Evolutionary conservation across 2,329 filamentous ascomycete species (phyloP).

Genomic region (Allantophomopsis cytisporea): DNA sequence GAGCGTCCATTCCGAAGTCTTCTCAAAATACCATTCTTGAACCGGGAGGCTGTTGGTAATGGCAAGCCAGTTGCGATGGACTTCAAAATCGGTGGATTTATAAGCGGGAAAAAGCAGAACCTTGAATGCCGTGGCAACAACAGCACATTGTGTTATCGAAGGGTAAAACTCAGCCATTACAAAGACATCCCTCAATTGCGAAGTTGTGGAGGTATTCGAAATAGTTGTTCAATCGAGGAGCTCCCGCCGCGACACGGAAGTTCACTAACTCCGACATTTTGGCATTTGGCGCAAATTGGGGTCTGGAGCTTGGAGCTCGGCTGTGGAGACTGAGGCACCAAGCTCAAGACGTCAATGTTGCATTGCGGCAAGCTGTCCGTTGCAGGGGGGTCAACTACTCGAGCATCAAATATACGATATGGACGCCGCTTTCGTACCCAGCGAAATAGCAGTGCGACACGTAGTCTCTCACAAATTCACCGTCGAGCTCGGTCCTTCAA

Average conservation of each 20-base stretch:
- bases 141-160: constrained; percentile 75
- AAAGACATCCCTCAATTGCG: constrained; percentile 8
- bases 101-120: constrained; percentile 88
- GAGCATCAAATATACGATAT: constrained; percentile 5
- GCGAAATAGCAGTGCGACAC: constrained; percentile 28
- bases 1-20: constrained; percentile 98
- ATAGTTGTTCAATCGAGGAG: too few relatives aligned
- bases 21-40: constrained; percentile 90
- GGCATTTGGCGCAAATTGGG: too few relatives aligned
- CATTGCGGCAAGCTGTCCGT: too few relatives aligned
- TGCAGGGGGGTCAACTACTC: too few relatives aligned
- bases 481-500: constrained; percentile 33
- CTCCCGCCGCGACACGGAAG: too few relatives aligned
- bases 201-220: background rate
- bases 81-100: constrained; percentile 98
- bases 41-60: constrained; percentile 82
- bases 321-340: too few relatives aligned
- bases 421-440: constrained; percentile 23
- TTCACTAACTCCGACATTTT: too few relatives aligned
- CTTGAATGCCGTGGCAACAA: constrained; percentile 81
- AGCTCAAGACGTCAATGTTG: too few relatives aligned
- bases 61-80: constrained; percentile 97
- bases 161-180: constrained; percentile 72
- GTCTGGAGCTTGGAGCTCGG: too few relatives aligned
- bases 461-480: constrained; percentile 33